Percentiles rank a stretch among this genome's conserved stretches.
Conservation (phyloP, 768 basidiomycete species). For the Kwoniella botswanensis region DNA sequence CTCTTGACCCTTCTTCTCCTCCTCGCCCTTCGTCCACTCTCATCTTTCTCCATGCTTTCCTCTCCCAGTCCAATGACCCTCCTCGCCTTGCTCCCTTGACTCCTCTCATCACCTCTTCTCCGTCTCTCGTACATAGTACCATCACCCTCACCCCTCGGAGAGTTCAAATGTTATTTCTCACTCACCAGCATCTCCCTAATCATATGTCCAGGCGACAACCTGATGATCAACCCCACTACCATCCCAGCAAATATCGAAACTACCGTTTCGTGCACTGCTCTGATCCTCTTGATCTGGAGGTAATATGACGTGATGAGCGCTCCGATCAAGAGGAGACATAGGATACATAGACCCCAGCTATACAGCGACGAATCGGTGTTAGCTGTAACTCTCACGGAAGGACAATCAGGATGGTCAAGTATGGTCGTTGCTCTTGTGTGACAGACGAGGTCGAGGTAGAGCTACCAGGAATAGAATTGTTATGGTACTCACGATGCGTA, state of each 20-base stretch:
- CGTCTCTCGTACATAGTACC: not conserved
- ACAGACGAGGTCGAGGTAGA: not conserved
- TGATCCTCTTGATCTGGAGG: slow-evolving; percentile 93
- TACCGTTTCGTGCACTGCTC: slow-evolving; percentile 92
- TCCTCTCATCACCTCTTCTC: not conserved
- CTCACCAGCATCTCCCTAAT: slow-evolving; percentile 97
- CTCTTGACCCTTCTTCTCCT: too few species aligned
- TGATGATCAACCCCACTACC: slow-evolving; percentile 88
- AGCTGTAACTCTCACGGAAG: not conserved
- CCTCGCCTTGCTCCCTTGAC: not conserved
- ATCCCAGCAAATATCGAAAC: slow-evolving; percentile 93
- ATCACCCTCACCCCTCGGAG: not conserved
- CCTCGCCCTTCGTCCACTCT: too few species aligned
- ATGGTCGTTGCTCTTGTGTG: not conserved
- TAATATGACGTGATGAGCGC: slow-evolving; percentile 98
- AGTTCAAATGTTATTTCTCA: slow-evolving; percentile 23
- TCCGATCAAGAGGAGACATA: slow-evolving; percentile 78
- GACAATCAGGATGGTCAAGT: not conserved
- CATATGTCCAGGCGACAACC: slow-evolving; percentile 88
- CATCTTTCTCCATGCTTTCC: too few species aligned
- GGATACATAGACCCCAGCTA: slow-evolving; percentile 59
- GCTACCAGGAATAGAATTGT: not conserved
- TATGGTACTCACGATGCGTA: slow-evolving; percentile 53
- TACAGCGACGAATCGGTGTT: slow-evolving; percentile 3
- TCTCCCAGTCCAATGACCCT: not conserved